Base-by-base conservation (phyloP, 2,329 filamentous ascomycete species). In the Phoma sp. region DNA sequence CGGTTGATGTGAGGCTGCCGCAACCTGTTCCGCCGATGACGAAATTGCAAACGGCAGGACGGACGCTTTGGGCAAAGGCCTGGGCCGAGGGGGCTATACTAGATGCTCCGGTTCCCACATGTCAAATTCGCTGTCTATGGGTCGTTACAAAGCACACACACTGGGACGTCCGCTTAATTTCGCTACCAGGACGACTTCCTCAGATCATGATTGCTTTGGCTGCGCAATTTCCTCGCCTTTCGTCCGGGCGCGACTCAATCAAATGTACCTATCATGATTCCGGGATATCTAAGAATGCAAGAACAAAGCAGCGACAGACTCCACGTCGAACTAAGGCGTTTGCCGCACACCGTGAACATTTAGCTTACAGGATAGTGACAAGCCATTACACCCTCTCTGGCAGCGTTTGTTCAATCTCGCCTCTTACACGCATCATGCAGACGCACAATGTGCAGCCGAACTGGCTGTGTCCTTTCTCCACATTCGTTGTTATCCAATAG, bases 61-160 rank as follows among this genome's bases (percentile, higher is more conserved):
- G 47, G 24, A 51, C 43, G 29, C 18, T 43, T 47, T 30, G 32
- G 43, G 38, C 52, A 57, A 47, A 43, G 49, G 38, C 60, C 60
- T 54, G 48, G 59, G 43, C 47, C 38, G 37, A 13, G 37, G 41
- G 35, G 43, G 50, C 63, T 63, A 65, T 67, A 62, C 55, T 59
- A 64, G 61, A 57, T 41, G 46, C 61, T 58, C 60, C 56, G 59
- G 66, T 63, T 65, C 65, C 64, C 55, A 56, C 49, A 58, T 49
- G 50, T 55, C 50, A 56, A 56, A 38, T 48, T 45, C 42, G 47
- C 53, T 39, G 44, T 48, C 58, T 38, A 52, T 35, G 52, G 54
- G 45, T 52, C 46, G 46, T 58, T 62, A 56, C 61, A 60, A 51
- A 48, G 47, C 48, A 40, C 49, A 51, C 30, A 35, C 48, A 23